Evolutionary conservation across 78 protist species (phyloP), one percentile per base, ranked within the genome.

Genomic region (Emiliania huxleyi): DNA sequence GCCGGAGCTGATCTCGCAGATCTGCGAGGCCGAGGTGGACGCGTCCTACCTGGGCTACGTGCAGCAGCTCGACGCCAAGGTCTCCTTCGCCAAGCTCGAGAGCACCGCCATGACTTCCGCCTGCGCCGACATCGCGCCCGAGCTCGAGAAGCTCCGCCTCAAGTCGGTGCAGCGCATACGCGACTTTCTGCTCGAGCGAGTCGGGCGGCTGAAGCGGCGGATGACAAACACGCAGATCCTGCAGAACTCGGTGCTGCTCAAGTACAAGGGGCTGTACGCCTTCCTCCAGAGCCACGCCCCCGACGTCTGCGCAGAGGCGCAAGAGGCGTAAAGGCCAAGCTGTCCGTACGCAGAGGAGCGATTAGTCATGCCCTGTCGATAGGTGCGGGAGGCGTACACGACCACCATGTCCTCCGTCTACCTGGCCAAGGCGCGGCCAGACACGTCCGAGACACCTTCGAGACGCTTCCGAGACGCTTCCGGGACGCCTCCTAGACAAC

Each of bases 151-250:
- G 69, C 90, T 90, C 40, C 85, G 92, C 69, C 0, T 0, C 26
- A 40, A 71, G 84, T 79, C 92, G 18, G 55, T n/a, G 44, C 37
- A n/a, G 26, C 42, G 44, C 44, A 45, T 90, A 2, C 92, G 92
- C 75, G 92, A 90, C 35, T 90, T 69, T 44, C 33, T 90, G 87
- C 88, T 90, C 5, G 38, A 26, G 23, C 92, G 79, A 0, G n/a
- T 71, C 26, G 87, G 33, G 22, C 4, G 43, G 33, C 87, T 90
- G 22, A 5, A 26, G 52, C 46, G 49, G 62, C 21, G 8, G 42
- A 29, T n/a, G 62, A 90, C 92, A 3, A 90, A 90, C 44, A 44
- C 49, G 21, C 92, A 90, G 69, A 90, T 90, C 73, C 38, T 43
- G 43, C 92, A 90, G 85, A 69, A 43, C 37, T 0, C 37, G 26